A percentile compares a stretch with the other conserved stretches of the same genome.
Conservation (phyloP, 345 rosid genomes). For the Sisymbrium irio region DNA sequence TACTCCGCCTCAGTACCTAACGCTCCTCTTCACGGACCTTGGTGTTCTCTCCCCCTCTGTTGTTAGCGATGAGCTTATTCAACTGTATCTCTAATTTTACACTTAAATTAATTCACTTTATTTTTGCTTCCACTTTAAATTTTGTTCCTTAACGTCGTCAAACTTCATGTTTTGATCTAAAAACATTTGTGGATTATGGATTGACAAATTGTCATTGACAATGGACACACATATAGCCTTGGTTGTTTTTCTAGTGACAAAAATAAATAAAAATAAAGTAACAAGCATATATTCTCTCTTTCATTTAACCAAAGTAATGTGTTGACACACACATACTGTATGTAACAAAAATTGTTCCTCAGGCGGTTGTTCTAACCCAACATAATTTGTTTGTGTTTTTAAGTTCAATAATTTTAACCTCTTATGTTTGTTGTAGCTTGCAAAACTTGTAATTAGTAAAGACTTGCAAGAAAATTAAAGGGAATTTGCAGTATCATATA, state of each 20-base stretch:
- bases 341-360: too few relatives aligned
- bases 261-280: too few relatives aligned
- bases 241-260: too few relatives aligned
- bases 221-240: not conserved
- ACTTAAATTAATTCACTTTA: not conserved
- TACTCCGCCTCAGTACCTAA: conserved; percentile 86
- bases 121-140: not conserved
- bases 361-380: too few relatives aligned
- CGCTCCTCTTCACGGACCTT: conserved; percentile 88
- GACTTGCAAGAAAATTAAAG: not conserved
- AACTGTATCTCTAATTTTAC: conserved; percentile 53
- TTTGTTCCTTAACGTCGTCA: not conserved
- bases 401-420: too few relatives aligned
- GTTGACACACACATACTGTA: too few relatives aligned
- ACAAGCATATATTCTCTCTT: too few relatives aligned
- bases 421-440: not conserved
- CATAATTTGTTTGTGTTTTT: too few relatives aligned
- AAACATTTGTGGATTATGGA: not conserved
- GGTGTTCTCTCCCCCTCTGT: conserved; percentile 94
- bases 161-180: not conserved
- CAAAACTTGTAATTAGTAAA: too few relatives aligned
- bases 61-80: conserved; percentile 93
- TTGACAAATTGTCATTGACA: not conserved
- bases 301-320: too few relatives aligned
- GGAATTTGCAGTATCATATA: not conserved